Evolutionary conservation across 345 rosid species (phyloP), one percentile per base, ranked within the genome.

Genomic region (Cardamine occulta): DNA sequence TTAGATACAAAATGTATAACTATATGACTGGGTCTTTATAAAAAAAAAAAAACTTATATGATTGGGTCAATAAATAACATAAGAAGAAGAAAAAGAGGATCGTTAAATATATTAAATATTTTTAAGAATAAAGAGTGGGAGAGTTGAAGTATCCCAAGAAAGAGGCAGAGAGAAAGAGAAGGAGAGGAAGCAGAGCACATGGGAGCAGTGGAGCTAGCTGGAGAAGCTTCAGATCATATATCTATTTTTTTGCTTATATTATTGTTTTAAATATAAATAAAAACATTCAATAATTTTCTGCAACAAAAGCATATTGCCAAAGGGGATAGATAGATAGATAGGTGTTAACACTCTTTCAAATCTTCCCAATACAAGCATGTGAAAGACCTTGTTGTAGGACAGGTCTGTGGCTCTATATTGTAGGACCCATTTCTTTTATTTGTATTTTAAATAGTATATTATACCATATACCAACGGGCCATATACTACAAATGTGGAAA

Each of bases 151-250:
- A 72, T 78, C 68, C 69, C 68, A 72, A 79, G 79, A 67, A 62
- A 61, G 55, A 73, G 74, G 74, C 64, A 78, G 78, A 77, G 76
- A 70, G 57, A 51, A 67, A 77, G 80, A 77, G 48, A 49, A 59
- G 66, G 51, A 55, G 49, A 39, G 59, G 81, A 80, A 79, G 84
- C 85, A 79, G 76, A 66, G 88, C 96, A 88, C 91, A 90, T 90
- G 96, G 91, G 86, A 87, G 70, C 88, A 86, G 88, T 61, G 63
- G 78, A 73, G 84, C 96, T 84, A 86, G 88, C 72, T 90, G 93
- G 83, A 84, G 93, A 88, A 83, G 93, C 81, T 88, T 84, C 91
- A 84, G 85, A 85, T 62, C 66, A 79, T 82, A 69, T 75, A 62
- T 49, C 61, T 78, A 34, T 68, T 59, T 73, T 73, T 45, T 57